phyloP scores from a whole-genome alignment of 192 early-diverging fungal species.

The Mortierella alpina region DNA sequence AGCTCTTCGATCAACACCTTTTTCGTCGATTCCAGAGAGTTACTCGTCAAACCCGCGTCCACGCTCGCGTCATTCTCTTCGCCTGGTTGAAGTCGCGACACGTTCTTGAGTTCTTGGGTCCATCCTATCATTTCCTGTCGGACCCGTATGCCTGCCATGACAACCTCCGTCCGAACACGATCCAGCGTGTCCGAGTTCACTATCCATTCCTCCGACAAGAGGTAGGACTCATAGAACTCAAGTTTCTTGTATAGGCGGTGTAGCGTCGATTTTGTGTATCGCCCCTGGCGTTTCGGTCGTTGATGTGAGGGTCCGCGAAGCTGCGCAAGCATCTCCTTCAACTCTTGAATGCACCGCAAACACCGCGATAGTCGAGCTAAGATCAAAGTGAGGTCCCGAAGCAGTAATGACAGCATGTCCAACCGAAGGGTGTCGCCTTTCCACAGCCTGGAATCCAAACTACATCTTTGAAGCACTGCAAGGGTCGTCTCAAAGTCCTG shows the following conservation, averaged over 20 bases:
- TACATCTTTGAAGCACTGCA: constrained; percentile 22
- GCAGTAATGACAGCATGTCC: constrained; percentile 34
- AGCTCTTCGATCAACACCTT: too few species aligned
- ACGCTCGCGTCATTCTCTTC: too few species aligned
- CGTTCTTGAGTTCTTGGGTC: constrained; percentile 22
- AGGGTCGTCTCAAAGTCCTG: constrained; percentile 48
- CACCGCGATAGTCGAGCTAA: constrained; percentile 27
- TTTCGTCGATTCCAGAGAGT: too few species aligned
- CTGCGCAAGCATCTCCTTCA: constrained; percentile 11
- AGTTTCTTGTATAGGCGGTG: constrained; percentile 37
- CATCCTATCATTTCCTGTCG: constrained; percentile 39
- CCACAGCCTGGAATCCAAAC: constrained; percentile 43
- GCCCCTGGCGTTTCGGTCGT: not conserved
- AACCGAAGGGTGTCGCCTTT: constrained; percentile 42
- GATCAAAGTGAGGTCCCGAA: constrained; percentile 32
- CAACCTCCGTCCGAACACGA: constrained; percentile 32
- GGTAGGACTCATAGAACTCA: constrained; percentile 47
- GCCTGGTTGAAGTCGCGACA: not conserved
- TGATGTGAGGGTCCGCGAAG: not conserved
- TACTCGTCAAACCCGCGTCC: too few species aligned
- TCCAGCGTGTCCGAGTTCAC: constrained; percentile 26
- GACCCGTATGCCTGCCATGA: constrained; percentile 24
- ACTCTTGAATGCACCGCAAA: constrained; percentile 15
- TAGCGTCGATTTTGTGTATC: constrained; percentile 24
- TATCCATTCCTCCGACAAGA: constrained; percentile 22